A percentile compares a stretch with the other conserved stretches of the same genome.
Evolutionary conservation across 345 rosid species (phyloP).

Genomic region (Isatis tinctoria): DNA sequence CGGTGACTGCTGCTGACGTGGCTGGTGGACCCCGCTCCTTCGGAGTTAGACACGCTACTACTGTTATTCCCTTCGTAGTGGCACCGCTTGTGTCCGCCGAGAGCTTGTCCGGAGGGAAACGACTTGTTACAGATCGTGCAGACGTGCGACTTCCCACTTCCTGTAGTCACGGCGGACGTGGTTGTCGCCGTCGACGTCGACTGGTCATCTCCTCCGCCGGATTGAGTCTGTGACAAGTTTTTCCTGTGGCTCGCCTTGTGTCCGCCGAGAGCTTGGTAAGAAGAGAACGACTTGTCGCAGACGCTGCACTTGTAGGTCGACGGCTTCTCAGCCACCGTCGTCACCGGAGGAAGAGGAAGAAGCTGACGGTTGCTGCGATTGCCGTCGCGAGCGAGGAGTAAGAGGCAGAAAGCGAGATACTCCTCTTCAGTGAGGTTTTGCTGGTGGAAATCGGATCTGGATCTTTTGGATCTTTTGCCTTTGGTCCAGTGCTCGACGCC

Average conservation of each 20-base stretch:
- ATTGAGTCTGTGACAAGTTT: conserved; percentile 18
- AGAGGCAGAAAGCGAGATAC: conserved; percentile 45
- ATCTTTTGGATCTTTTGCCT: conserved; percentile 46
- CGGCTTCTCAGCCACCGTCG: conserved; percentile 17
- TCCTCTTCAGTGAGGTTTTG: conserved; percentile 40
- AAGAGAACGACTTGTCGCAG: conserved; percentile 41
- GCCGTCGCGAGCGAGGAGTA: conserved; percentile 46
- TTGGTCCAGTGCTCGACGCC: conserved; percentile 41
- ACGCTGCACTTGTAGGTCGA: conserved; percentile 44
- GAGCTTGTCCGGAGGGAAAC: conserved; percentile 68
- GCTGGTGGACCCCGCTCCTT: conserved; percentile 56
- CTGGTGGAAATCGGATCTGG: conserved; percentile 36
- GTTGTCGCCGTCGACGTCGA: conserved; percentile 13
- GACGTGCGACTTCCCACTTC: conserved; percentile 39
- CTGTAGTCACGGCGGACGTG: not conserved
- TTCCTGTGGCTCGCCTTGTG: conserved; percentile 54
- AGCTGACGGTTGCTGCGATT: conserved; percentile 12
- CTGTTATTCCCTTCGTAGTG: conserved; percentile 52
- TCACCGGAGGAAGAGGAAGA: not conserved
- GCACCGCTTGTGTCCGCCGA: conserved; percentile 74
- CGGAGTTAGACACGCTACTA: conserved; percentile 42
- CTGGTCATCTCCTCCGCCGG: conserved; percentile 26
- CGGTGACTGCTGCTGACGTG: conserved; percentile 50
- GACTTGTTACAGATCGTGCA: conserved; percentile 61
- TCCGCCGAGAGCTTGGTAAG: conserved; percentile 58